Base-by-base conservation (phyloP, 345 rosid genomes). In the Eucalyptus tenuipes region DNA sequence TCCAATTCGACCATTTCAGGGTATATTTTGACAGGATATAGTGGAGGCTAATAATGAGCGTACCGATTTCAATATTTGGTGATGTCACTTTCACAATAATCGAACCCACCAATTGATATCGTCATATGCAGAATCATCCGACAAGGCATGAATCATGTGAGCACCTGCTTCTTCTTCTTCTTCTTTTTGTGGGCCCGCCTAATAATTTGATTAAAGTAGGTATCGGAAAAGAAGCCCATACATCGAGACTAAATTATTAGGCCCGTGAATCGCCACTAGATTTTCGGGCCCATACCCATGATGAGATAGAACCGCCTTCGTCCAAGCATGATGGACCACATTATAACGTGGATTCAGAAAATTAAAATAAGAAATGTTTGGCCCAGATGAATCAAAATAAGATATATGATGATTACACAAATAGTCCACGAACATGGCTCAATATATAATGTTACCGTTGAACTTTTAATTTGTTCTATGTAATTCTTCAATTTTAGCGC, bases 1-100 rank as follows among this genome's bases (percentile, higher is more conserved):
- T 50, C 22, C 0, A 0, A 1, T 52, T 52, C 0, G 4, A 7
- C 10, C 0, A 20, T 52, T 52, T 52, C 10, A 0, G 0, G 24
- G 57, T 52, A 18, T 52, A 52, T 7, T 18, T 52, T 52, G 57
- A 20, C 0, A 4, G 0, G 10, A 20, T 18, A 7, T 1, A 52
- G 57, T 20, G 57, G 5, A 52, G 25, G 24, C 25, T 52, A 20
- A 52, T 52, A 52, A 52, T 52, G 10, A 52, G 57, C 17, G 25
- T 52, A 18, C 57, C 25, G 25, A 20, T 52, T 52, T 52, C 57
- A 52, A 52, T 52, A 52, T 20, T 52, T 20, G 18, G 25, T 3
- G 57, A 55, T 10, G 13, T 10, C 61, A 10, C 27, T 55, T 25
- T 55, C 13, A 10, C 27, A 55, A 55, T 55, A 55, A 55, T 22